Conservation (phyloP, 2,329 filamentous ascomycete species). For the Hypomyces rosellus region DNA sequence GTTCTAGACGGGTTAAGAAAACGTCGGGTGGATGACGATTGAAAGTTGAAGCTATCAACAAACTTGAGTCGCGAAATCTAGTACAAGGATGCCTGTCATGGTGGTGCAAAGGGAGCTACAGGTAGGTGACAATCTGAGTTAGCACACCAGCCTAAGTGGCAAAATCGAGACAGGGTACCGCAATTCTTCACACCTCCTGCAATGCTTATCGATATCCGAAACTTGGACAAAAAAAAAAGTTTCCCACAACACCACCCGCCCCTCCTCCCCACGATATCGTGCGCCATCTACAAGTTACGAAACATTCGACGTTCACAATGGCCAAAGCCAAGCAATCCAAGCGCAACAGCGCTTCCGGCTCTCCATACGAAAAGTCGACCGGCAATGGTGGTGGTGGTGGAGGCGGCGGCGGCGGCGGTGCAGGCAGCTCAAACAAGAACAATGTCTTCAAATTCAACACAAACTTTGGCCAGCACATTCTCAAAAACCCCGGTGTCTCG, state of each 20-base stretch:
- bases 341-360: constrained; percentile 41
- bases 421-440: constrained; percentile 44
- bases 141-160: accelerated
- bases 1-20: neutral
- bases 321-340: constrained; percentile 48
- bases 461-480: constrained; percentile 77
- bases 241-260: constrained; percentile 13
- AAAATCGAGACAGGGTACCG: neutral
- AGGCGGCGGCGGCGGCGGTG: constrained; percentile 10
- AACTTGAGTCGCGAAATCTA: constrained; percentile 4
- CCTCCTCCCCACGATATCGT: constrained; percentile 11
- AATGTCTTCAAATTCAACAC: constrained; percentile 98
- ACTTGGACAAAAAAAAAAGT: constrained; percentile 14
- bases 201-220: constrained; percentile 19
- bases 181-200: neutral
- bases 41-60: constrained; percentile 1
- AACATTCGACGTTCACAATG: constrained; percentile 31
- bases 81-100: constrained; percentile 1
- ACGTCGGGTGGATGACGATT: neutral
- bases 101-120: constrained; percentile 5
- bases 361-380: constrained; percentile 34
- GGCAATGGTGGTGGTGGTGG: constrained; percentile 12
- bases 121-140: neutral
- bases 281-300: too few relatives aligned
- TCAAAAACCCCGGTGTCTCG: constrained; percentile 85